Percentiles rank a stretch among this genome's conserved stretches.
Conservation (phyloP, 768 basidiomycete species). For the Kockovaella imperatae region DNA sequence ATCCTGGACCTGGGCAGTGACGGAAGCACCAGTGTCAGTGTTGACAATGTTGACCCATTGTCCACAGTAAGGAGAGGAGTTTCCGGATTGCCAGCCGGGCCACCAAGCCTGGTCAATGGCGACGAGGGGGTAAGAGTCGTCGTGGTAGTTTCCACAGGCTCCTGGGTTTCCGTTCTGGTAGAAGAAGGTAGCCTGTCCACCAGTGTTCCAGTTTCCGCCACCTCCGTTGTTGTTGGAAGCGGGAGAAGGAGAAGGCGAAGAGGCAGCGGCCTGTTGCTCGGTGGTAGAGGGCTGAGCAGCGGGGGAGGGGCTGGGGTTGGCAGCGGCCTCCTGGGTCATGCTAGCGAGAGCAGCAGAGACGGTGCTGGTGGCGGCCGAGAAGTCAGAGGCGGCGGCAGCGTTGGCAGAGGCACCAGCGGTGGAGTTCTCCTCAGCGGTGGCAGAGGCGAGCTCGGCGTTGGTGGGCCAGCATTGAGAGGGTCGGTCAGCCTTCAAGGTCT, state of each 20-base stretch:
- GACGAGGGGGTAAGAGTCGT: constrained; percentile 50
- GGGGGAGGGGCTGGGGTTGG: constrained; percentile 6
- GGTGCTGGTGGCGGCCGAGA: constrained; percentile 11
- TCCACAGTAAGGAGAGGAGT: constrained; percentile 60
- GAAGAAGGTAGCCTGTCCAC: constrained; percentile 52
- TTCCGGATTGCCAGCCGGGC: constrained; percentile 50
- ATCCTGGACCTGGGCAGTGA: constrained; percentile 64
- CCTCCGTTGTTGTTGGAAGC: constrained; percentile 21
- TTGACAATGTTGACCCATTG: constrained; percentile 59
- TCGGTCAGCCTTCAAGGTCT: constrained; percentile 50
- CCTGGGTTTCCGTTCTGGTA: constrained; percentile 66
- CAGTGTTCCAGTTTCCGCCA: constrained; percentile 22
- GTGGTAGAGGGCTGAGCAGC: constrained; percentile 15
- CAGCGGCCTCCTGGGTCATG: constrained; percentile 7
- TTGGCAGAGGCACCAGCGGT: constrained; percentile 6
- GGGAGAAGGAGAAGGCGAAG: constrained; percentile 18
- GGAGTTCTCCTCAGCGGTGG: constrained; percentile 19
- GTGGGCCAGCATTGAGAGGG: constrained; percentile 53
- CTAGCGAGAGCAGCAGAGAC: constrained; percentile 12
- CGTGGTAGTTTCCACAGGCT: constrained; percentile 62
- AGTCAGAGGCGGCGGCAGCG: constrained; percentile 14
- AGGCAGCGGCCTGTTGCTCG: constrained; percentile 14
- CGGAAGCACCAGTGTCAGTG: constrained; percentile 53
- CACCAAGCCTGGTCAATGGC: constrained; percentile 50
- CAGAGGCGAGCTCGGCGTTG: constrained; percentile 10